Evolutionary conservation across 1,139 yeast genomes (phyloP).

Genomic region (Yamadazyma siamensis): DNA sequence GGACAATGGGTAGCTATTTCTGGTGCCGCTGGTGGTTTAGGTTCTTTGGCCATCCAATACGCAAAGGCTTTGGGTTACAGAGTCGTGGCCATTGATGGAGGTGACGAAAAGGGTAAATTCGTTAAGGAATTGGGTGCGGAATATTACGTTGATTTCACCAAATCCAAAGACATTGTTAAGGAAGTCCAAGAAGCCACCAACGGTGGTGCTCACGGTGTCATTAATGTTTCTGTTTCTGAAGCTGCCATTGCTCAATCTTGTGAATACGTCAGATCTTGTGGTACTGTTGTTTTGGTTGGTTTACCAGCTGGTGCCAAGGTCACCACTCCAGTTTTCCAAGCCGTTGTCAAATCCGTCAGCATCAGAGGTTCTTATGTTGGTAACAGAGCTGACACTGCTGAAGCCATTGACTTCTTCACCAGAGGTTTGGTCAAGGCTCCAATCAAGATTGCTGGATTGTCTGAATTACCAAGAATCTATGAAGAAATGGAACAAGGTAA

Average conservation of each 20-base stretch:
- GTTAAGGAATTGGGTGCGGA: constrained; percentile 64
- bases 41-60: constrained; percentile 71
- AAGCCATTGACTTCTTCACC: constrained; percentile 68
- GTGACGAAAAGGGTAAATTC: constrained; percentile 60
- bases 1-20: constrained; percentile 78
- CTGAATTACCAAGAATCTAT: constrained; percentile 60
- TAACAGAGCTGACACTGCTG: constrained; percentile 76
- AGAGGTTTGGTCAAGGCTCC: constrained; percentile 71
- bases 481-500: constrained; percentile 69
- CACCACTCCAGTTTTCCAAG: constrained; percentile 58
- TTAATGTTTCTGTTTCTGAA: constrained; percentile 71
- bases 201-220: constrained; percentile 79
- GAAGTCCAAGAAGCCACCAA: constrained; percentile 58
- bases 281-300: constrained; percentile 72
- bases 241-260: constrained; percentile 62
- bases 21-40: constrained; percentile 81
- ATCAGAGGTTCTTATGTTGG: constrained; percentile 77
- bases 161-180: constrained; percentile 51
- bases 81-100: constrained; percentile 75
- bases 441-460: constrained; percentile 65
- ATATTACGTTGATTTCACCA: constrained; percentile 60
- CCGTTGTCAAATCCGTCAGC: constrained; percentile 61
- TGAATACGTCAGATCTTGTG: constrained; percentile 62
- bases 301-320: constrained; percentile 72
- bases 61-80: constrained; percentile 74